Evolutionary conservation across 345 rosid species (phyloP).

Genomic region (Anacardium occidentale): DNA sequence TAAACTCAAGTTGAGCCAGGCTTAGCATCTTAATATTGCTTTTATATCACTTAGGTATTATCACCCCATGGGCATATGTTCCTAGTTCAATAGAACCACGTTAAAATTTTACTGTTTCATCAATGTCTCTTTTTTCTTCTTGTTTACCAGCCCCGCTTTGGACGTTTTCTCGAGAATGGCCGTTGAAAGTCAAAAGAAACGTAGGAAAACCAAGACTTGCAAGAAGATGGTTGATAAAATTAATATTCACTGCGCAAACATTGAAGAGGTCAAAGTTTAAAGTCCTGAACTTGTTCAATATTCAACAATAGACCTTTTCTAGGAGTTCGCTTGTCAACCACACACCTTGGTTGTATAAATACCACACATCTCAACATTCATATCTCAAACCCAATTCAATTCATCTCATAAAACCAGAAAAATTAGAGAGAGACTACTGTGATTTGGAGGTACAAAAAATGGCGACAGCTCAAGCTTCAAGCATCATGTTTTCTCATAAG

Average conservation of each 20-base stretch:
- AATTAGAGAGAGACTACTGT: neutral
- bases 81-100: too few species aligned
- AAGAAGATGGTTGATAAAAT: neutral
- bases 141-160: neutral
- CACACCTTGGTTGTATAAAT: neutral
- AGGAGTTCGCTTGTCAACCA: neutral
- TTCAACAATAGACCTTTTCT: constrained; percentile 20
- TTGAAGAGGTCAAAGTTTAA: neutral
- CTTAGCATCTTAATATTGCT: too few species aligned
- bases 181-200: constrained; percentile 19
- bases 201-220: neutral
- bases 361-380: neutral
- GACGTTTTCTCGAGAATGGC: constrained; percentile 12
- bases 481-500: constrained; percentile 6
- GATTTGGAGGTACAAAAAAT: neutral
- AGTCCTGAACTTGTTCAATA: neutral
- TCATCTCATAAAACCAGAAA: constrained; percentile 14
- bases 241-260: neutral
- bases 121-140: too few species aligned
- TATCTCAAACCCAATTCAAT: constrained; percentile 12
- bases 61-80: too few species aligned
- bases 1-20: too few species aligned
- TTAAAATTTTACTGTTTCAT: too few species aligned
- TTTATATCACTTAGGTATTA: too few species aligned
- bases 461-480: constrained; percentile 32